A percentile compares a stretch with the other conserved stretches of the same genome.
Evolutionary conservation across 345 rosid genomes (phyloP).

Genomic region (Eucalyptus coolabah): DNA sequence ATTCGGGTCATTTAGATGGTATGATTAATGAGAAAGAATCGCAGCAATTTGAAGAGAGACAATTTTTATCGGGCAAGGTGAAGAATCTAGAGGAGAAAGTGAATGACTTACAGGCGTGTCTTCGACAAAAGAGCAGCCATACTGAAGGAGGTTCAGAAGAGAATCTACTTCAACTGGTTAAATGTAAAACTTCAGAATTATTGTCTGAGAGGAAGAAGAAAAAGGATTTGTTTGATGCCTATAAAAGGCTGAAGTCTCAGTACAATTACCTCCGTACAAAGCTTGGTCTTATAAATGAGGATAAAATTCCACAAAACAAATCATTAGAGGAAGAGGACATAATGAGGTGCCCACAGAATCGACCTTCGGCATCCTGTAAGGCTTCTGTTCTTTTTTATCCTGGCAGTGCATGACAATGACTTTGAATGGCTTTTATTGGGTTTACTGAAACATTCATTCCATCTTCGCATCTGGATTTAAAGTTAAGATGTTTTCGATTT

Average conservation of each 20-base stretch:
- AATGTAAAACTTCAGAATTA: conserved; percentile 28
- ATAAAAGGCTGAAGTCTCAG: conserved; percentile 63
- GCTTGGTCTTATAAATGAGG: conserved; percentile 36
- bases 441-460: neutral
- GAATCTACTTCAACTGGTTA: conserved; percentile 22
- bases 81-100: conserved; percentile 26
- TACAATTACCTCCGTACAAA: conserved; percentile 39
- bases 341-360: conserved; percentile 12
- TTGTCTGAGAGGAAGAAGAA: conserved; percentile 30
- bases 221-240: conserved; percentile 13
- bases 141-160: conserved; percentile 5
- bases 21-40: conserved; percentile 18
- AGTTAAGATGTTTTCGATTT: neutral
- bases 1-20: conserved; percentile 6
- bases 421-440: neutral
- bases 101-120: conserved; percentile 17
- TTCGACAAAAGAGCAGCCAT: neutral
- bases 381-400: neutral
- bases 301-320: conserved; percentile 11
- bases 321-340: conserved; percentile 22
- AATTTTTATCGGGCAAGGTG: conserved; percentile 11
- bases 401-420: neutral
- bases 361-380: conserved; percentile 26
- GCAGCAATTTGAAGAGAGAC: conserved; percentile 20
- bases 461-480: neutral